A percentile compares a stretch with the other conserved stretches of the same genome.
These are phyloP conservation scores for Heritiera littoralis DNA, from an alignment of 345 rosid genomes.

Conservation along the genomic window DNA sequence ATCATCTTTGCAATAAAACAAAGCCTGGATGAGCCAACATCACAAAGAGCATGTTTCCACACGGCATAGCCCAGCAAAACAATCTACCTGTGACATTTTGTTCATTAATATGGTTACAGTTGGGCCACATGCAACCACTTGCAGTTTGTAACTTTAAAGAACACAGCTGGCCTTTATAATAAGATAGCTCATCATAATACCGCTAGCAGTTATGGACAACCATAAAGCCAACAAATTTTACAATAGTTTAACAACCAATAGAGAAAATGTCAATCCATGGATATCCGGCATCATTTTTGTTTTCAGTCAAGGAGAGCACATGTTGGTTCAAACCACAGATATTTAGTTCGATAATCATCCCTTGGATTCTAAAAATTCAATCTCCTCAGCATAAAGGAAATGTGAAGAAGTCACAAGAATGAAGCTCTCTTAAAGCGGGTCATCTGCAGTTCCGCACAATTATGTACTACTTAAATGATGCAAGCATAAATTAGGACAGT, in stretches of 20 bases:
- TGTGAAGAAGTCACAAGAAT: background rate
- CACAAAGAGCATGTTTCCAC: background rate
- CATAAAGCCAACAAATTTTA: background rate
- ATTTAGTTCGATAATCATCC: background rate
- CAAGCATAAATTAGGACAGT: background rate
- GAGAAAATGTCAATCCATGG: background rate
- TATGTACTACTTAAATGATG: background rate
- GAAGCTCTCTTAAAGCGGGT: background rate
- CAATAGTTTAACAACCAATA: background rate
- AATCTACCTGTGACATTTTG: background rate
- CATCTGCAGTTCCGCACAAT: background rate
- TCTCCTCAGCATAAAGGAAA: background rate
- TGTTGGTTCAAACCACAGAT: background rate
- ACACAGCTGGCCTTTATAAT: background rate
- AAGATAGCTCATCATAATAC: background rate
- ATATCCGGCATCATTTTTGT: background rate
- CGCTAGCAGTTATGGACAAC: background rate
- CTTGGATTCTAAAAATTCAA: background rate
- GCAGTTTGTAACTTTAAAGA: background rate
- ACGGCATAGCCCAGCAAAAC: background rate
- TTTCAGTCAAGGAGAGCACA: background rate
- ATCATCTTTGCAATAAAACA: background rate
- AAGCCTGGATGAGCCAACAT: background rate
- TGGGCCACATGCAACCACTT: background rate
- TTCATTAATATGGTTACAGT: background rate